phyloP scores from a whole-genome alignment of 176 grass and related monocot species.

The Cenchrus purpureus region DNA sequence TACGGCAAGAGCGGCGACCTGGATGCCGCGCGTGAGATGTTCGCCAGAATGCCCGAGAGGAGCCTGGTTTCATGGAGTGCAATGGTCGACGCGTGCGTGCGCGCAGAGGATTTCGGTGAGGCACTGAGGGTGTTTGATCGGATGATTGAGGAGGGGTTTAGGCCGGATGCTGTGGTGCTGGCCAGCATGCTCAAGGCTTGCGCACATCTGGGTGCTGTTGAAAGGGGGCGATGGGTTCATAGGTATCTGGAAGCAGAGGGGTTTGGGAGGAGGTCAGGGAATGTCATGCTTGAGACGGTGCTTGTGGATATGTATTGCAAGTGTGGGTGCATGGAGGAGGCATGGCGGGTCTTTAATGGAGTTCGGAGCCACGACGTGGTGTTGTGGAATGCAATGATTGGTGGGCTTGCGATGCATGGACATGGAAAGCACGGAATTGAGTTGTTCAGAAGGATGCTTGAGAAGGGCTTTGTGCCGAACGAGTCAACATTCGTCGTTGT shows the following conservation, averaged over 20 bases:
- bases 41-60: slow-evolving; percentile 61
- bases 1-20: slow-evolving; percentile 55
- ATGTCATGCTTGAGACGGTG: slow-evolving; percentile 54
- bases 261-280: slow-evolving; percentile 22
- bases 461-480: slow-evolving; percentile 47
- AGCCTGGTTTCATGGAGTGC: slow-evolving; percentile 62
- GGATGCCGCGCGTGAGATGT: slow-evolving; percentile 39
- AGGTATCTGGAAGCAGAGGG: slow-evolving; percentile 29
- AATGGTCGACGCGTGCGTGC: slow-evolving; percentile 57
- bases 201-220: slow-evolving; percentile 46
- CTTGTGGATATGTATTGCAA: slow-evolving; percentile 79
- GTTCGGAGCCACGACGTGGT: slow-evolving; percentile 49
- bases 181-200: slow-evolving; percentile 68
- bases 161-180: slow-evolving; percentile 51
- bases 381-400: slow-evolving; percentile 70
- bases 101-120: slow-evolving; percentile 33
- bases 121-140: slow-evolving; percentile 54
- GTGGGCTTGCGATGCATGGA: slow-evolving; percentile 66
- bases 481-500: slow-evolving; percentile 57
- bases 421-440: slow-evolving; percentile 37
- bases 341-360: slow-evolving; percentile 41
- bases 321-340: slow-evolving; percentile 64
- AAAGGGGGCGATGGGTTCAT: slow-evolving; percentile 58
- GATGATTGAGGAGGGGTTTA: slow-evolving; percentile 45
- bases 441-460: slow-evolving; percentile 52